Evolutionary conservation across 2,329 filamentous ascomycete genomes (phyloP).

Genomic region (Paracoccidioides brasiliensis): DNA sequence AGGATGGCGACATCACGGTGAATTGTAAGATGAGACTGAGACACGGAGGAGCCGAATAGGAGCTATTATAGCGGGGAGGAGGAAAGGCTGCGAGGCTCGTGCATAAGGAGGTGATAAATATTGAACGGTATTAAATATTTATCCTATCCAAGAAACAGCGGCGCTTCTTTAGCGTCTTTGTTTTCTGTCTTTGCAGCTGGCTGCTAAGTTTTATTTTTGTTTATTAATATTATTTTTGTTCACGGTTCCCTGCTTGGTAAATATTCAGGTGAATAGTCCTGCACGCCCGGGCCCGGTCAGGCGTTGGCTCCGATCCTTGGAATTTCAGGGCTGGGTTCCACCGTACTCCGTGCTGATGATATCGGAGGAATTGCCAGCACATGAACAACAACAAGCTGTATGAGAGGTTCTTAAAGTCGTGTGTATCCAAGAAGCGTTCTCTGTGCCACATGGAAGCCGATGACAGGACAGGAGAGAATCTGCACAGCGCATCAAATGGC

Average conservation of each 20-base stretch:
- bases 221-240: not conserved
- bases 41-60: conserved; percentile 21
- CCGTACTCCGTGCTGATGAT: not conserved
- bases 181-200: not conserved
- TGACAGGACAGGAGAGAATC: not conserved
- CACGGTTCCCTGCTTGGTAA: not conserved
- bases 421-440: not conserved
- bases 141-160: not conserved
- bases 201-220: too few relatives aligned
- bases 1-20: conserved; percentile 16
- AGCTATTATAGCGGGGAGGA: conserved; percentile 14
- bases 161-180: not conserved
- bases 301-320: not conserved
- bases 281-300: not conserved
- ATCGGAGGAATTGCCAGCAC: not conserved
- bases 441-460: not conserved
- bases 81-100: conserved; percentile 6
- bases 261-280: too few relatives aligned
- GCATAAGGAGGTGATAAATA: not conserved
- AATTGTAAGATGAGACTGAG: not conserved
- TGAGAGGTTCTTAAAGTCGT: not conserved
- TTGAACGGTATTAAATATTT: not conserved
- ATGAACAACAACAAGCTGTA: not conserved
- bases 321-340: not conserved
- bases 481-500: not conserved